These are phyloP conservation scores for Linnemannia schmuckeri DNA, from an alignment of 192 early-diverging fungal genomes.

Conservation along the genomic window DNA sequence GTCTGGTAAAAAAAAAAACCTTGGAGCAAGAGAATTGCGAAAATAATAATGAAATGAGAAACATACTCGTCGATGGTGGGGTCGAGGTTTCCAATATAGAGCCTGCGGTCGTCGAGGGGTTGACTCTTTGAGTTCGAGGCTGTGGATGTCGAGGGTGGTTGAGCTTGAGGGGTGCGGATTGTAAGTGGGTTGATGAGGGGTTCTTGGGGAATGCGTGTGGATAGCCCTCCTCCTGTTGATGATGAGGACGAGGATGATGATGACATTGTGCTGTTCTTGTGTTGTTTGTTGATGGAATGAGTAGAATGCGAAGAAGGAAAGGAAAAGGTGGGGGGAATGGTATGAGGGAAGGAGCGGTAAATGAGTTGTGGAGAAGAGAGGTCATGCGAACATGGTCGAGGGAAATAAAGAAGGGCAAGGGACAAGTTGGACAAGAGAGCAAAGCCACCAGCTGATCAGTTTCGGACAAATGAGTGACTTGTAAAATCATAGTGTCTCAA, in stretches of 20 bases:
- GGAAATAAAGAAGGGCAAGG: no score
- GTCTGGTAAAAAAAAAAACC: neutral
- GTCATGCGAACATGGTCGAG: no score
- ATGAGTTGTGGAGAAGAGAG: no score
- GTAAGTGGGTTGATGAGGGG: neutral
- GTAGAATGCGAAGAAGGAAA: no score
- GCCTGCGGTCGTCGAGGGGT: slow-evolving; percentile 59
- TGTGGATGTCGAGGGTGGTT: neutral
- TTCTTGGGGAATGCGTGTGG: neutral
- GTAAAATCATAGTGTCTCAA: no score
- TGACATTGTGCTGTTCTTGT: neutral
- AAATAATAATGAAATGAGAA: neutral
- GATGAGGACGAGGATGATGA: neutral
- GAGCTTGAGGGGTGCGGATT: neutral
- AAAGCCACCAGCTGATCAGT: no score
- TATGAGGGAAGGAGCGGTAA: no score
- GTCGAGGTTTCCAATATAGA: slow-evolving; percentile 81
- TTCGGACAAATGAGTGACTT: no score
- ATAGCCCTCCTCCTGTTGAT: neutral
- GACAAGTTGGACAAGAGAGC: no score
- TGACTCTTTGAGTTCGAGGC: neutral
- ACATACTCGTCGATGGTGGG: slow-evolving; percentile 73
- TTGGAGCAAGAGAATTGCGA: neutral
- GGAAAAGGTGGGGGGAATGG: no score
- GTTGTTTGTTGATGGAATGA: no score